These are phyloP conservation scores for Candida tallmaniae DNA, from an alignment of 805 yeast species.

Conservation along the genomic window DNA sequence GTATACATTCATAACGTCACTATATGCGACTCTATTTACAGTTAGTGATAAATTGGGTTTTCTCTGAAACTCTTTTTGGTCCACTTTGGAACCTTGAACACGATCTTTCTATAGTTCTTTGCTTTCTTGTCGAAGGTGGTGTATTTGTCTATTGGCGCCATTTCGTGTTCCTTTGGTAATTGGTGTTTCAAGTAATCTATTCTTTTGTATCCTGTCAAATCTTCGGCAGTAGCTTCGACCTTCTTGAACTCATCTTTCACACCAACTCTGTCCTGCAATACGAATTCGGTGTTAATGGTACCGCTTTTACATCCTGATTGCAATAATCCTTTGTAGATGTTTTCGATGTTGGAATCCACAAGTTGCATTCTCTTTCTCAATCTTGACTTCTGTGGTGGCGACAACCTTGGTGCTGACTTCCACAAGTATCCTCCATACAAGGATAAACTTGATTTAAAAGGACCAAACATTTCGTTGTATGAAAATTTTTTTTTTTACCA, in stretches of 20 bases:
- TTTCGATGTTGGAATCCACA: constrained; percentile 76
- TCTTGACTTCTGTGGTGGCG: constrained; percentile 74
- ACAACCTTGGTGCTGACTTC: constrained; percentile 52
- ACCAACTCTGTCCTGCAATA: neutral
- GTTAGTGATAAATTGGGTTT: constrained; percentile 60
- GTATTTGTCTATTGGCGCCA: constrained; percentile 81
- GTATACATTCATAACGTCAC: too few species aligned
- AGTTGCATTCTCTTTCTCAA: constrained; percentile 76
- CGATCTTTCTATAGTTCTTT: constrained; percentile 79
- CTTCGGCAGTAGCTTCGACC: neutral
- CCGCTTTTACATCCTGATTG: neutral
- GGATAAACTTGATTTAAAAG: constrained; percentile 57
- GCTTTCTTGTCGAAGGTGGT: constrained; percentile 74
- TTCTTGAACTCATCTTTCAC: neutral
- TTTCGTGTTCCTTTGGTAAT: constrained; percentile 76
- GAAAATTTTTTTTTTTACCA: constrained; percentile 10
- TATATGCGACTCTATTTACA: too few species aligned
- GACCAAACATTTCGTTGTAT: constrained; percentile 65
- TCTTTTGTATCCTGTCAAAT: constrained; percentile 24
- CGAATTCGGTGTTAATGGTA: constrained; percentile 1
- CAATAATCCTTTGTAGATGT: constrained; percentile 40
- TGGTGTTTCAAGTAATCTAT: constrained; percentile 32
- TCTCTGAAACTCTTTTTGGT: constrained; percentile 77
- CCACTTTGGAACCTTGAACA: constrained; percentile 89
- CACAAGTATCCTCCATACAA: constrained; percentile 73